These are phyloP conservation scores for Panus rudis DNA, from an alignment of 768 basidiomycete genomes.

Conservation along the genomic window DNA sequence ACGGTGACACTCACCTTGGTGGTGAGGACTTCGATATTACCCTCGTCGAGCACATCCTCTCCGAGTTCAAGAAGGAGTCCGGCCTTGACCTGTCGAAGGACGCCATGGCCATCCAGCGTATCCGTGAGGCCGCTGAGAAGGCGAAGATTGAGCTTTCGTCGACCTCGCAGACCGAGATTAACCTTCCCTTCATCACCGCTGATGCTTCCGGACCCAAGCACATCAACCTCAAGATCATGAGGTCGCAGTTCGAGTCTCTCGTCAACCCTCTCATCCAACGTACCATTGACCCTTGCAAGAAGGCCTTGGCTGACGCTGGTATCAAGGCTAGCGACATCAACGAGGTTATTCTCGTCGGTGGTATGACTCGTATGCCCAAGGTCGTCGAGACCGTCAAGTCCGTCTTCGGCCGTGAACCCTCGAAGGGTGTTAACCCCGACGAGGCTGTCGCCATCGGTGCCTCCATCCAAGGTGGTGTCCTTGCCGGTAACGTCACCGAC, in stretches of 20 bases:
- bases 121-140: slow-evolving; percentile 98
- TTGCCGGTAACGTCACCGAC: slow-evolving; percentile 94
- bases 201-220: slow-evolving; percentile 94
- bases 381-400: slow-evolving; percentile 90
- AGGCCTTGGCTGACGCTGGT: slow-evolving; percentile 90
- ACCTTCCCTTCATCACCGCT: slow-evolving; percentile 96
- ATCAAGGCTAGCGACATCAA: slow-evolving; percentile 90
- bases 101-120: slow-evolving; percentile 96
- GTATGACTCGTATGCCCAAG: slow-evolving; percentile 97
- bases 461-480: slow-evolving; percentile 95
- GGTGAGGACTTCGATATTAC: slow-evolving; percentile 95
- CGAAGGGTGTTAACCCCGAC: slow-evolving; percentile 99
- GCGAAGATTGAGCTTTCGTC: slow-evolving; percentile 98
- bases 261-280: slow-evolving; percentile 78
- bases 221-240: slow-evolving; percentile 86
- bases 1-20: slow-evolving; percentile 96
- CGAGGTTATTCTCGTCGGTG: slow-evolving; percentile 97
- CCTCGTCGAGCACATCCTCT: slow-evolving; percentile 78
- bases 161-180: slow-evolving; percentile 92
- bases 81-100: slow-evolving; percentile 79
- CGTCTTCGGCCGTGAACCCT: slow-evolving; percentile 93
- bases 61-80: slow-evolving; percentile 91
- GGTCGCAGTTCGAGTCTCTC: slow-evolving; percentile 86
- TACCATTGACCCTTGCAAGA: slow-evolving; percentile 94
- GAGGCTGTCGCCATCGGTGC: slow-evolving; percentile 99